phyloP scores from a whole-genome alignment of 1,284 basidiomycete species.

The Pascua sp. region DNA sequence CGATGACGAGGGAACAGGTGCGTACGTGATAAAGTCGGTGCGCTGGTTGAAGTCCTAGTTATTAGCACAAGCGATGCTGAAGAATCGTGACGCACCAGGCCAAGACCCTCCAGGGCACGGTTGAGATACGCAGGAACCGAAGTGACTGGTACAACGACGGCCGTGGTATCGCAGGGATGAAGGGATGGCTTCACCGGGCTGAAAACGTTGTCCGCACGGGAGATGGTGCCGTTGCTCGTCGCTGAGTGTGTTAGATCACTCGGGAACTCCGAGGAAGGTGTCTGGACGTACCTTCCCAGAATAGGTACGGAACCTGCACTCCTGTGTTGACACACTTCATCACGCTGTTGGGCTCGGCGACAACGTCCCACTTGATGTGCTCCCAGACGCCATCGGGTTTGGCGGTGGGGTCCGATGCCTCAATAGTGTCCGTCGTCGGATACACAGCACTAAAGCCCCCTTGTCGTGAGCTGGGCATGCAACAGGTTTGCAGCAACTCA shows the following conservation, averaged over 20 bases:
- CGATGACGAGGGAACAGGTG: not conserved
- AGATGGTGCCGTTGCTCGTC: too few species aligned
- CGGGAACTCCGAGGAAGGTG: too few species aligned
- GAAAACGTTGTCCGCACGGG: conserved; percentile 7
- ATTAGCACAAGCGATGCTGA: not conserved
- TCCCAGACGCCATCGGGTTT: conserved; percentile 2
- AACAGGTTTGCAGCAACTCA: too few species aligned
- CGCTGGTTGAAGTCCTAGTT: not conserved
- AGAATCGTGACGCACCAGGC: conserved; percentile 28
- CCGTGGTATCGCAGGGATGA: conserved; percentile 23
- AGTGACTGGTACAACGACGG: conserved; percentile 38
- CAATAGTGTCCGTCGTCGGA: not conserved
- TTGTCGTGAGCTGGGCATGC: too few species aligned
- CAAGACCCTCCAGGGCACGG: conserved; percentile 38
- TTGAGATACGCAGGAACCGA: conserved; percentile 49
- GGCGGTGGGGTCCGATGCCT: not conserved
- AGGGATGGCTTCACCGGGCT: conserved; percentile 8
- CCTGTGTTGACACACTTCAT: conserved; percentile 9
- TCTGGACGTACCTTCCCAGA: conserved; percentile 36
- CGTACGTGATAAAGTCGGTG: not conserved
- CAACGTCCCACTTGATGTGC: conserved; percentile 35
- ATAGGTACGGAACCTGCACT: conserved; percentile 40
- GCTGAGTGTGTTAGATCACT: too few species aligned
- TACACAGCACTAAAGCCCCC: not conserved
- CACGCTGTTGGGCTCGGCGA: conserved; percentile 30